Evolutionary conservation across 441 rosid genomes (phyloP).

Genomic region (Flueggea neowawraea): DNA sequence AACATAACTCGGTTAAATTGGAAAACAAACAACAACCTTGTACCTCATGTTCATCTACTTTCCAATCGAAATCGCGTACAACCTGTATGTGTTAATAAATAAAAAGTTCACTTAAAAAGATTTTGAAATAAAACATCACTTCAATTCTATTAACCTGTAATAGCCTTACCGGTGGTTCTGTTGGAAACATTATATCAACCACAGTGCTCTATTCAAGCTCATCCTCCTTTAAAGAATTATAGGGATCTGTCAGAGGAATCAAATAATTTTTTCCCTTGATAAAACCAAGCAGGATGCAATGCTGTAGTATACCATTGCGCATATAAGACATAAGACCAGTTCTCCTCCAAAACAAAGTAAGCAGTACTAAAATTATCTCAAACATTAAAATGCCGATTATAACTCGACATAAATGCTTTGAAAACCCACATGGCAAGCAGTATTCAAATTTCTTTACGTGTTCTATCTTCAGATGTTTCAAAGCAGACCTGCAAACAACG

Average conservation of each 20-base stretch:
- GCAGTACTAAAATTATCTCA: background rate
- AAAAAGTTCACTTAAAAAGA: slow-evolving; percentile 11
- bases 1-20: background rate
- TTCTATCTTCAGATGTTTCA: slow-evolving; percentile 86
- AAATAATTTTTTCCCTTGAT: background rate
- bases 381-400: background rate
- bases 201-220: slow-evolving; percentile 82
- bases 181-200: slow-evolving; percentile 75
- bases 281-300: background rate
- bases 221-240: slow-evolving; percentile 85
- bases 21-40: slow-evolving; percentile 14
- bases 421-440: slow-evolving; percentile 91
- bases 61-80: slow-evolving; percentile 96
- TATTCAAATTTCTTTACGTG: slow-evolving; percentile 86
- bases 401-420: slow-evolving; percentile 10
- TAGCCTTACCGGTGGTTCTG: slow-evolving; percentile 74
- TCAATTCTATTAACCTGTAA: background rate
- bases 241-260: slow-evolving; percentile 57
- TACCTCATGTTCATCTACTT: slow-evolving; percentile 85
- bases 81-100: slow-evolving; percentile 47
- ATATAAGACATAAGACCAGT: too few species aligned
- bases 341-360: background rate
- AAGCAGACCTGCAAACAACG: slow-evolving; percentile 68
- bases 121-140: background rate
- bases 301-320: too few species aligned